Base-by-base conservation (phyloP, 2,329 filamentous ascomycete genomes). In the Ophiognomonia clavigignenti-juglandacearum region DNA sequence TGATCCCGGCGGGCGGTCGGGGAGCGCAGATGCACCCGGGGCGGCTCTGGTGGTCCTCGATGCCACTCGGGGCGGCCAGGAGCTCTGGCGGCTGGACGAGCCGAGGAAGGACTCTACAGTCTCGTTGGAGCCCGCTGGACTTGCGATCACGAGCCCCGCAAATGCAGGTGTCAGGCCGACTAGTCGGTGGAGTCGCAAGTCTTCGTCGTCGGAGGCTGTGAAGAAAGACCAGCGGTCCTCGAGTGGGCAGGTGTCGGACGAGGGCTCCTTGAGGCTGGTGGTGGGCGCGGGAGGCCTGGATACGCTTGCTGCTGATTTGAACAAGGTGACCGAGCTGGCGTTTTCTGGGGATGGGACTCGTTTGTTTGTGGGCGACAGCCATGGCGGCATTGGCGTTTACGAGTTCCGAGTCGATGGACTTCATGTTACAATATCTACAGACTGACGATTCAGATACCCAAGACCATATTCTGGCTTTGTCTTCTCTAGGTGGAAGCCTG, bases 261-360 rank as follows among this genome's bases (percentile, higher is more conserved):
- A n/a, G 27, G 19, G 45, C 6, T 47, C 39, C 7, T n/a, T n/a
- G 34, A 10, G 23, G 35, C 4, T 3, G 24, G 24, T 9, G 27
- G 29, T 11, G 18, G 36, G 14, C 39, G 35, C 5, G 49, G 32
- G 35, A n/a, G n/a, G n/a, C n/a, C 46, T 49, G 34, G 49, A 52
- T 31, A 13, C 39, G 19, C 22, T 52, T n/a, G 39, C 42, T 19
- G 61, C 62, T 20, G 59, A 65, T 20, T 52, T 71, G 35, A 57
- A 53, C 8, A 59, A 52, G 22, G 60, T 71, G 3, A 65, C 63
- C 1, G 66, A 70, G 53, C 54, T 71, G 38, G 56, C 58, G 6
- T 71, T 70, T 41, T 66, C 66, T 0, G 61, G 59, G 1, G 68
- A 71, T 31, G 60, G 63, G 14, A 60, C 61, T 20, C 61, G 60